phyloP scores from a whole-genome alignment of 441 rosid species.

The Eutrema salsugineum region DNA sequence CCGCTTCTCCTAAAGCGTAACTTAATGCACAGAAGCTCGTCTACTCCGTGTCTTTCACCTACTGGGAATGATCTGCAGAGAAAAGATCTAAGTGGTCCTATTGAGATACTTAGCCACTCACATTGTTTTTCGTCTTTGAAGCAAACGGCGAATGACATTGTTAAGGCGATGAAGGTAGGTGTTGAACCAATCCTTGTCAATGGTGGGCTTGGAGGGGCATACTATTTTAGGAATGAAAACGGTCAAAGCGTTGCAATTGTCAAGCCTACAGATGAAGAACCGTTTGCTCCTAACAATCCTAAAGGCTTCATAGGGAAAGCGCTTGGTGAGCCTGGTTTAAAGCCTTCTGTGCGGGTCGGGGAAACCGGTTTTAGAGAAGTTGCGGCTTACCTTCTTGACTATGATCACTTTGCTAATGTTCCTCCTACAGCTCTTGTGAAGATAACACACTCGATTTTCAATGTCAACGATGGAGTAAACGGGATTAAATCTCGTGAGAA shows the following conservation, averaged over 20 bases:
- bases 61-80: conserved; percentile 37
- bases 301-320: conserved; percentile 38
- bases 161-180: conserved; percentile 35
- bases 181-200: conserved; percentile 36
- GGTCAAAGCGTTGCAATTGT: conserved; percentile 33
- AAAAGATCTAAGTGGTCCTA: conserved; percentile 45
- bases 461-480: conserved; percentile 35
- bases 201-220: conserved; percentile 47
- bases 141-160: conserved; percentile 33
- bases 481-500: conserved; percentile 7
- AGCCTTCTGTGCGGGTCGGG: conserved; percentile 38
- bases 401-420: conserved; percentile 38
- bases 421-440: conserved; percentile 38
- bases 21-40: conserved; percentile 40
- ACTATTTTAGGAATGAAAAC: conserved; percentile 30
- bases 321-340: conserved; percentile 37
- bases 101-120: conserved; percentile 41
- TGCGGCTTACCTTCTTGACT: conserved; percentile 35
- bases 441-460: conserved; percentile 31
- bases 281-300: conserved; percentile 42
- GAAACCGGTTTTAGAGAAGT: conserved; percentile 40
- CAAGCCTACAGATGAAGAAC: conserved; percentile 40
- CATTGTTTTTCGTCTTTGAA: conserved; percentile 22
- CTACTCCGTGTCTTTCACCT: conserved; percentile 47
- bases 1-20: conserved; percentile 43